Conservation (phyloP, 495 filamentous ascomycete species). For the Aspergillus olivimuriae region DNA sequence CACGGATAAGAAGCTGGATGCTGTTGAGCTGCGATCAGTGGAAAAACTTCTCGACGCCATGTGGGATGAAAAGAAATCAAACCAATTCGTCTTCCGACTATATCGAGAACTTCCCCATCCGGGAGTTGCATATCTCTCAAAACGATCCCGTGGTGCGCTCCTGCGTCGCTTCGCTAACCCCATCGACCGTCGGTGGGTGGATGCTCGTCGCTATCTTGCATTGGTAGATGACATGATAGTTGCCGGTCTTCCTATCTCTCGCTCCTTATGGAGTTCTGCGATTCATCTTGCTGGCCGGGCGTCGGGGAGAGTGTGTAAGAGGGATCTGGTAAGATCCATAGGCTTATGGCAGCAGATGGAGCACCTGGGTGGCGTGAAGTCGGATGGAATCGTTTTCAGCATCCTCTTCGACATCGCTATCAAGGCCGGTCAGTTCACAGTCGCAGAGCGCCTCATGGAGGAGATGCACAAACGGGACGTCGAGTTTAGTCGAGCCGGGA, state of each 20-base stretch:
- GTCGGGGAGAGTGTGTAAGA: slow-evolving; percentile 51
- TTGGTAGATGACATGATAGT: slow-evolving; percentile 77
- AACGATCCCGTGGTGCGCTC: slow-evolving; percentile 53
- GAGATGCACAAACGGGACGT: slow-evolving; percentile 70
- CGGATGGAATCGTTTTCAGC: slow-evolving; percentile 74
- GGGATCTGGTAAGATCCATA: slow-evolving; percentile 66
- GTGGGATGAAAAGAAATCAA: slow-evolving; percentile 35
- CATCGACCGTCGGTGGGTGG: slow-evolving; percentile 30
- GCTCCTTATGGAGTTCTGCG: slow-evolving; percentile 72
- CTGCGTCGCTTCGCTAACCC: slow-evolving; percentile 58
- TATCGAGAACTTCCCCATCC: slow-evolving; percentile 60
- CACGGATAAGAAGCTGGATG: slow-evolving; percentile 9
- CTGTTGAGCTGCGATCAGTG: slow-evolving; percentile 27
- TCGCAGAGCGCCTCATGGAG: slow-evolving; percentile 75
- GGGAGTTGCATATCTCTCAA: slow-evolving; percentile 57
- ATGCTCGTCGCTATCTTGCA: slow-evolving; percentile 68
- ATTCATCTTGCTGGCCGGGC: slow-evolving; percentile 72
- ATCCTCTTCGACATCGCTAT: slow-evolving; percentile 85
- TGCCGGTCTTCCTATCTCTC: slow-evolving; percentile 55
- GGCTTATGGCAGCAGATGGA: slow-evolving; percentile 90
- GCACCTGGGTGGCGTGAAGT: slow-evolving; percentile 52
- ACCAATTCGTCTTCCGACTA: slow-evolving; percentile 49
- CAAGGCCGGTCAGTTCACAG: slow-evolving; percentile 71
- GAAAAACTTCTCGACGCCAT: slow-evolving; percentile 37
- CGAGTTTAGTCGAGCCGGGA: slow-evolving; percentile 63